Evolutionary conservation across 768 basidiomycete genomes (phyloP).

Genomic region (Kwoniella newhampshirensis): DNA sequence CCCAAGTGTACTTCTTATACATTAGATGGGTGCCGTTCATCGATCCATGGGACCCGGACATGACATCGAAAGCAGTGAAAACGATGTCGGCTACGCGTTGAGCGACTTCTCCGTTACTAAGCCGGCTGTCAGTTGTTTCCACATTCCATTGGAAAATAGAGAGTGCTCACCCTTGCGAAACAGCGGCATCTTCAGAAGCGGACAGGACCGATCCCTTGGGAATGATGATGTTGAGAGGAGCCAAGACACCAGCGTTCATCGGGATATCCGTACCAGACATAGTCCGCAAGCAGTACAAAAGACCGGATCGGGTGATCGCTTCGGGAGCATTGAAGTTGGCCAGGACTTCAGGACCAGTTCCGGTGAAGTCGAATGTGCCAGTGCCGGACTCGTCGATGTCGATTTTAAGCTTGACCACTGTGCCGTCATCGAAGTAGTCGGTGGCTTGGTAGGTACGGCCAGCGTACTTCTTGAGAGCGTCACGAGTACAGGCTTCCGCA

Average conservation of each 20-base stretch:
- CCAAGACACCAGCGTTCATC: slow-evolving; percentile 42
- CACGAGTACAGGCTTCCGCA: slow-evolving; percentile 80
- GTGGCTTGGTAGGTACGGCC: slow-evolving; percentile 61
- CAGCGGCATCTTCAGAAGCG: slow-evolving; percentile 81
- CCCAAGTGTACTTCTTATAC: slow-evolving; percentile 74
- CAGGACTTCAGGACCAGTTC: slow-evolving; percentile 43
- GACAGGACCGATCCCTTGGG: slow-evolving; percentile 73
- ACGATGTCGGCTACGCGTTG: slow-evolving; percentile 94
- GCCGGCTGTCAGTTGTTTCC: slow-evolving; percentile 4
- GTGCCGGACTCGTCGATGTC: slow-evolving; percentile 74
- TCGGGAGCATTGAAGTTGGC: slow-evolving; percentile 49
- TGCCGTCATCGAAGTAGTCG: slow-evolving; percentile 63
- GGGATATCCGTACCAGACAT: slow-evolving; percentile 45
- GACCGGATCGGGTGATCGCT: slow-evolving; percentile 39
- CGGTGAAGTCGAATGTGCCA: slow-evolving; percentile 76
- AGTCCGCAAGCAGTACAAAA: slow-evolving; percentile 46
- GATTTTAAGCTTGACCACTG: slow-evolving; percentile 60
- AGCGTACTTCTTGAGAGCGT: slow-evolving; percentile 66
- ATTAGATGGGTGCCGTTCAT: slow-evolving; percentile 25
- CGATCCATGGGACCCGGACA: slow-evolving; percentile 29
- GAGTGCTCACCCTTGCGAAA: slow-evolving; percentile 57
- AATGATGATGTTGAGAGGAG: slow-evolving; percentile 64
- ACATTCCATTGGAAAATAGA: neutral
- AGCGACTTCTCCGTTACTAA: slow-evolving; percentile 58
- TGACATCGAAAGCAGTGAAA: slow-evolving; percentile 74